A percentile compares a stretch with the other conserved stretches of the same genome.
phyloP scores from a whole-genome alignment of 495 filamentous ascomycete species.

The Hypoxylon fragiforme region DNA sequence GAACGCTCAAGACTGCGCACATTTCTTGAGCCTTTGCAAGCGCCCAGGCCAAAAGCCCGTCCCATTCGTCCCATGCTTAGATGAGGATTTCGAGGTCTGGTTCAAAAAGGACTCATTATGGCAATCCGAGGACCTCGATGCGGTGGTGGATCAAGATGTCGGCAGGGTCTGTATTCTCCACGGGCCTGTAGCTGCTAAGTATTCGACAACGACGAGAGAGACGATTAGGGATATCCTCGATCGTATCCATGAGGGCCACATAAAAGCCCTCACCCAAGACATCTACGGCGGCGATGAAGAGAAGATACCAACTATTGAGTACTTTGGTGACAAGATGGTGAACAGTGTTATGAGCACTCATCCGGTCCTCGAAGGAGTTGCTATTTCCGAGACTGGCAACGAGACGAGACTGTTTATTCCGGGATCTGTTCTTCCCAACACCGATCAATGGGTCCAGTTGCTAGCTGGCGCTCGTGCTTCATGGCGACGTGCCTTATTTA shows the following conservation, averaged over 20 bases:
- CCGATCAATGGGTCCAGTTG: constrained; percentile 72
- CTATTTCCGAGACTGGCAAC: constrained; percentile 63
- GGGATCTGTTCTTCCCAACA: constrained; percentile 61
- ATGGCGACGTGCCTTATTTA: constrained; percentile 82
- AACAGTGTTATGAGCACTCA: constrained; percentile 50
- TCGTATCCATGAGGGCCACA: constrained; percentile 74
- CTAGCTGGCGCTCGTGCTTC: constrained; percentile 74
- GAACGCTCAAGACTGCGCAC: constrained; percentile 81
- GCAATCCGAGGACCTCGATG: constrained; percentile 87
- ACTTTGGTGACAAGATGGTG: constrained; percentile 73
- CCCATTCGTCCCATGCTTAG: constrained; percentile 78
- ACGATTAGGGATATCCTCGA: constrained; percentile 80
- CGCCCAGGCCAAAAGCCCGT: constrained; percentile 83
- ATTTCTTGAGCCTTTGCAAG: constrained; percentile 80
- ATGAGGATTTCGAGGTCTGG: constrained; percentile 86
- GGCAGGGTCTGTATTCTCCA: constrained; percentile 82
- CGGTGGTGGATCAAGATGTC: constrained; percentile 82
- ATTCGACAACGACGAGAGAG: constrained; percentile 74
- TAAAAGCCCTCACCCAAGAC: constrained; percentile 67
- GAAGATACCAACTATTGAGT: constrained; percentile 74
- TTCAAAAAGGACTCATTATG: constrained; percentile 94
- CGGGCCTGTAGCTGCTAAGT: constrained; percentile 79
- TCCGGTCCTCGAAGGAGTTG: constrained; percentile 66
- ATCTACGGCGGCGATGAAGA: constrained; percentile 67
- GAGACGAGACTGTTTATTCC: constrained; percentile 66